A percentile compares a stretch with the other conserved stretches of the same genome.
Evolutionary conservation across 495 filamentous ascomycete species (phyloP).

Genomic region (Xylaria flabelliformis): DNA sequence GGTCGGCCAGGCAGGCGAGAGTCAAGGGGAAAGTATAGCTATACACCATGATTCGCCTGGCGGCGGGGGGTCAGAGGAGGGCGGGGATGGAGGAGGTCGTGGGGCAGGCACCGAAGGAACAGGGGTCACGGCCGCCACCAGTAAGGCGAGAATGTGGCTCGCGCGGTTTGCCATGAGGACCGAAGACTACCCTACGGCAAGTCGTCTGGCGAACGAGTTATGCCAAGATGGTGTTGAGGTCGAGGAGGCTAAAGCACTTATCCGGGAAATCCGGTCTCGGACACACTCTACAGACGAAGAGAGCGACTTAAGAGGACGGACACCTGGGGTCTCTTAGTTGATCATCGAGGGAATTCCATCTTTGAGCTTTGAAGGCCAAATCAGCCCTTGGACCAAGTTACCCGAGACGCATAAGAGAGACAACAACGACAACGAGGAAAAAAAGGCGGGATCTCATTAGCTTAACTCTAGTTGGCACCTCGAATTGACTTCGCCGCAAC

Average conservation of each 20-base stretch:
- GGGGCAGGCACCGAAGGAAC: conserved; percentile 60
- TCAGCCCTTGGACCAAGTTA: background rate
- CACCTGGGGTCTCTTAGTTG: background rate
- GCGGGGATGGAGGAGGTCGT: conserved; percentile 49
- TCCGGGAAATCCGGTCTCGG: conserved; percentile 84
- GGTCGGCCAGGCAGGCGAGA: conserved; percentile 58
- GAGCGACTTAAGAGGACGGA: conserved; percentile 19
- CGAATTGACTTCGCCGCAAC: background rate
- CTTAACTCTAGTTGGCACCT: background rate
- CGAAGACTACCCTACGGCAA: conserved; percentile 75
- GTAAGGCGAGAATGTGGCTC: conserved; percentile 93
- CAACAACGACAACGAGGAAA: no score
- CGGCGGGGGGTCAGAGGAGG: conserved; percentile 60
- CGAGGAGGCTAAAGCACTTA: conserved; percentile 95
- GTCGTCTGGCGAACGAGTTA: conserved; percentile 83
- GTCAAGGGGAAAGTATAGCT: conserved; percentile 56
- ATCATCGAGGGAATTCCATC: background rate
- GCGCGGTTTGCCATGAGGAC: conserved; percentile 78
- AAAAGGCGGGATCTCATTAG: background rate
- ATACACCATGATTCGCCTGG: conserved; percentile 56
- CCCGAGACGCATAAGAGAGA: background rate
- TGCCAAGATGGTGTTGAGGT: conserved; percentile 98
- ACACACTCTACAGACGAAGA: conserved; percentile 60
- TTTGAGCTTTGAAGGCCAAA: background rate
- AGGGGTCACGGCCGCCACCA: conserved; percentile 86